Percentiles rank a stretch among this genome's conserved stretches.
Conservation (phyloP, 2,329 filamentous ascomycete species). For the Xylaria sp. region DNA sequence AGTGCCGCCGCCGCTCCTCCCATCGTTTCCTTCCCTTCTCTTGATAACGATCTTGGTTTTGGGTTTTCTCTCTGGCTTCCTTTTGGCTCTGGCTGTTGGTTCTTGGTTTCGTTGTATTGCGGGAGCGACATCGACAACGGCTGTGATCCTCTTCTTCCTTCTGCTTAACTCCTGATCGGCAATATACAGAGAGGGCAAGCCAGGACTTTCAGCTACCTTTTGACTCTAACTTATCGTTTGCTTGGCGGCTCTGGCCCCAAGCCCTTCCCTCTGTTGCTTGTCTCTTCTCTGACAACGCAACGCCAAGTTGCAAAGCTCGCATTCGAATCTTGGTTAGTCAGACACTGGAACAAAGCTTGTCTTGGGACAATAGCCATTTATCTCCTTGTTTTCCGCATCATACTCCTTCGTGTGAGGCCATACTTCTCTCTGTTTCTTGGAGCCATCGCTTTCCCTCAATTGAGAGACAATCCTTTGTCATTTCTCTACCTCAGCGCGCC, state of each 20-base stretch:
- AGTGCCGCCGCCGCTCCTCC: conserved; percentile 12
- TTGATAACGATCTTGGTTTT: no score
- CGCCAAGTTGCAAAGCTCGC: background rate
- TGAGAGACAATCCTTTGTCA: conserved; percentile 16
- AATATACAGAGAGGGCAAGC: conserved; percentile 1
- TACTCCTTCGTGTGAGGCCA: background rate
- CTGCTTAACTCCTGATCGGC: background rate
- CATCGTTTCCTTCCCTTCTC: conserved; percentile 8
- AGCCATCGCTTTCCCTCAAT: background rate
- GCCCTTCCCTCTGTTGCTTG: conserved; percentile 3
- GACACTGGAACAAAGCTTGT: conserved; percentile 6
- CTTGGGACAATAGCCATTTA: conserved; percentile 1
- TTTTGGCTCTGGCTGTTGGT: conserved; percentile 9
- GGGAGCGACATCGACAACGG: conserved; percentile 13
- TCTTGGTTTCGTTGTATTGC: background rate
- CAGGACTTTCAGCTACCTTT: background rate
- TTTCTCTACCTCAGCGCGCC: background rate
- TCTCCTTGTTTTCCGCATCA: background rate
- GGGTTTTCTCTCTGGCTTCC: conserved; percentile 11
- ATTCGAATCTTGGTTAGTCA: conserved; percentile 19
- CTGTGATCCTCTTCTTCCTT: background rate
- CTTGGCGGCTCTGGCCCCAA: conserved; percentile 19
- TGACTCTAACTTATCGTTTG: conserved; percentile 8
- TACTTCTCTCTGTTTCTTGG: background rate
- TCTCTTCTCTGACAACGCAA: background rate